Evolutionary conservation across 169 alveolate species (phyloP), one percentile per base, ranked within the genome.

Genomic region (Cryptosporidium muris): DNA sequence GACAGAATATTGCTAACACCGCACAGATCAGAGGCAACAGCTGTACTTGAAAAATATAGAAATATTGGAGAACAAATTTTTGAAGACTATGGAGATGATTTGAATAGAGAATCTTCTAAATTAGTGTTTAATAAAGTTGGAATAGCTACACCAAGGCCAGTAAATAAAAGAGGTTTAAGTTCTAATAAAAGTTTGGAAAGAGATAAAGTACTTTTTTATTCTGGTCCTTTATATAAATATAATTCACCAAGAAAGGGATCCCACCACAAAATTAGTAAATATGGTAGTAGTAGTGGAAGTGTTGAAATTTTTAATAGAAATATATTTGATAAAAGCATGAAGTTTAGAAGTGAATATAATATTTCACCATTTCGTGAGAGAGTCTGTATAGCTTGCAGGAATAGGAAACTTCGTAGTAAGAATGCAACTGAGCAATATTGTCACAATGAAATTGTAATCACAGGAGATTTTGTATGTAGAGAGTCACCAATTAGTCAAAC

Each of bases 341-440:
- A 49, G 14, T 9, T 49, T 49, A 49, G 12, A 49, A 49, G 12
- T 9, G 14, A 49, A 49, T 49, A 9, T 49, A 49, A 49, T 8
- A 49, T 49, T 12, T 60, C 80, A 6, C 80, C 80, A 65, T 65
- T 65, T 16, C 16, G 80, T 6, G 60, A 45, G 34, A 65, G 60
- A 6, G 16, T 45, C 40, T 65, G 80, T 65, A 48, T 47, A 16
- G 80, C 80, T 5, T 65, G 80, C 40, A 63, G 25, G 25, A 25
- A 25, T 25, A 25, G 25, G 25, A 25, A 25, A 25, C 25, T 25
- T 25, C 25, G 25, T 25, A 25, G 25, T 25, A 25, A 25, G 25
- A 25, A 25, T 25, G 25, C 25, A 25, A 25, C 25, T 25, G 25
- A 25, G 25, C 25, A 25, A 25, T 25, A 25, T 25, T 25, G 25